Evolutionary conservation across 768 basidiomycete genomes (phyloP).

Genomic region (Tricholoma hemisulphureum): DNA sequence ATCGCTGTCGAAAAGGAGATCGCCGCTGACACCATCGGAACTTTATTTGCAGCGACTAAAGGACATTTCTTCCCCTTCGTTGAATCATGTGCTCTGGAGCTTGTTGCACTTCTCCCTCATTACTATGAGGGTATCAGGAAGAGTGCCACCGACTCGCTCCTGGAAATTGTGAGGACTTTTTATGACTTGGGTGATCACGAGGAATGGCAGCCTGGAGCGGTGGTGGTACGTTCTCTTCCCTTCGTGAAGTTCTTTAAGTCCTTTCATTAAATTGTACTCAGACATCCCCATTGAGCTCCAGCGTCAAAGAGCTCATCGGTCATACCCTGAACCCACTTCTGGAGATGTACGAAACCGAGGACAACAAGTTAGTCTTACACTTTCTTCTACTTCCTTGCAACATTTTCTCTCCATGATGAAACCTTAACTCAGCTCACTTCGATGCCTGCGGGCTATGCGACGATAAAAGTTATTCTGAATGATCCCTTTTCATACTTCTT

Average conservation of each 20-base stretch:
- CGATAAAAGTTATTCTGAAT: slow-evolving; percentile 40
- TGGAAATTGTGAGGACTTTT: slow-evolving; percentile 88
- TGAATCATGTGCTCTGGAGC: slow-evolving; percentile 75
- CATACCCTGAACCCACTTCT: slow-evolving; percentile 73
- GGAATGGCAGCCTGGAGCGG: slow-evolving; percentile 79
- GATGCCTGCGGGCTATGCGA: slow-evolving; percentile 64
- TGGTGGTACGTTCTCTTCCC: slow-evolving; percentile 46
- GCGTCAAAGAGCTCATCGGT: slow-evolving; percentile 76
- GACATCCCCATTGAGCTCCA: slow-evolving; percentile 54
- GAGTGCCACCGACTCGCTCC: slow-evolving; percentile 81
- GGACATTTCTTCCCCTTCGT: slow-evolving; percentile 88
- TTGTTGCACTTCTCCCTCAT: slow-evolving; percentile 78
- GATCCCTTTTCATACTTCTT: slow-evolving; percentile 23
- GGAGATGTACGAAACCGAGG: slow-evolving; percentile 91
- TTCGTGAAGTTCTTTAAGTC: background rate
- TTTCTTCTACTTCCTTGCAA: slow-evolving; percentile 1
- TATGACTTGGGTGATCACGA: slow-evolving; percentile 81
- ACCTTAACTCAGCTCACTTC: slow-evolving; percentile 77
- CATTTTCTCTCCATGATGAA: slow-evolving; percentile 42
- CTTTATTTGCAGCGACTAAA: slow-evolving; percentile 80
- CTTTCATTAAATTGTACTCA: slow-evolving; percentile 16
- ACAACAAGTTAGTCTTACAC: slow-evolving; percentile 80
- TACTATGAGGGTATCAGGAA: slow-evolving; percentile 99
- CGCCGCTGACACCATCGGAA: slow-evolving; percentile 93
- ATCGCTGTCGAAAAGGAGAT: slow-evolving; percentile 99